Evolutionary conservation across 179 eudicot species (phyloP).

Genomic region (Patellifolia procumbens): DNA sequence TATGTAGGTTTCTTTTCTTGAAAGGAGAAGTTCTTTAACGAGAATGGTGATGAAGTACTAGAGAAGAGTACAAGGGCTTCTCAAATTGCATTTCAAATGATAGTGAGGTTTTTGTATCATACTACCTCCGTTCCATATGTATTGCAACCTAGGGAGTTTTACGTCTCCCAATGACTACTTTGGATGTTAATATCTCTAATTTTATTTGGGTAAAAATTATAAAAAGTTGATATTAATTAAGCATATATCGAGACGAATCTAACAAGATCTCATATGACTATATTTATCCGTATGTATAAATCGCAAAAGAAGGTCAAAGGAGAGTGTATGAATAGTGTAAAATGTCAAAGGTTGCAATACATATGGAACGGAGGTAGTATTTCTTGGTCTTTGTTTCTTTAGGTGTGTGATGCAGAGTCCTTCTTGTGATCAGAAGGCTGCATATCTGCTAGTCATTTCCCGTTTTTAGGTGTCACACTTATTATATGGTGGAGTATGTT

Average conservation of each 20-base stretch:
- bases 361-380: not conserved
- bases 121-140: no score
- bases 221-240: no score
- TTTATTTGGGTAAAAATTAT: no score
- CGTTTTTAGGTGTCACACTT: not conserved
- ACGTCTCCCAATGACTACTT: no score
- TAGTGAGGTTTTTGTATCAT: not conserved
- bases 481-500: not conserved
- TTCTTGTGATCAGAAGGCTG: not conserved
- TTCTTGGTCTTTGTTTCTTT: not conserved
- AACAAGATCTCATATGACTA: no score
- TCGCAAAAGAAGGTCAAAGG: no score
- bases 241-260: no score
- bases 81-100: not conserved
- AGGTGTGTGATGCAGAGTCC: not conserved
- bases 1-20: not conserved
- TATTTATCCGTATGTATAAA: no score
- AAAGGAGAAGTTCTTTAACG: not conserved
- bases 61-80: not conserved
- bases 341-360: not conserved
- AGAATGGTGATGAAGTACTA: not conserved
- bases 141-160: no score
- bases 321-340: no score
- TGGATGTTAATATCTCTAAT: no score
- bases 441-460: not conserved